These are phyloP conservation scores for Phialemoniopsis sp. DNA, from an alignment of 2,329 filamentous ascomycete species.

Conservation along the genomic window DNA sequence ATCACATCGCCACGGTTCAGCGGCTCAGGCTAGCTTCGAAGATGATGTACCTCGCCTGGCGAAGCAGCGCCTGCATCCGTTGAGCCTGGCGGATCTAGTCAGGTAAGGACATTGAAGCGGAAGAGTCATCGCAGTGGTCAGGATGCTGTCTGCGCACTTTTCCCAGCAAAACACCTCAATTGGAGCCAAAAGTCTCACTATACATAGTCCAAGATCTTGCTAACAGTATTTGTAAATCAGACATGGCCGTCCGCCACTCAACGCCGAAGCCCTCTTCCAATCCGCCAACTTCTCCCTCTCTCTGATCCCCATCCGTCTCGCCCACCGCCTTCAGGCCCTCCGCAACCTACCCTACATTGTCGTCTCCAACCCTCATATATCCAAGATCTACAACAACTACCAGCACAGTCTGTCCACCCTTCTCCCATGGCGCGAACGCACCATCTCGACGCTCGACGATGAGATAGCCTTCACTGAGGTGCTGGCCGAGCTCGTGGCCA, in stretches of 20 bases:
- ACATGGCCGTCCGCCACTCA: conserved; percentile 79
- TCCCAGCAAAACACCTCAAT: too few relatives aligned
- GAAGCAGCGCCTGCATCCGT: conserved; percentile 69
- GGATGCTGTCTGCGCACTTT: too few relatives aligned
- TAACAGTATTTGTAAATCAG: conserved; percentile 24
- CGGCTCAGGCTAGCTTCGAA: conserved; percentile 51
- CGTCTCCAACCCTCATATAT: conserved; percentile 94
- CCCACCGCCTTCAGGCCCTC: conserved; percentile 88
- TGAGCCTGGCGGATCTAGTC: conserved; percentile 85
- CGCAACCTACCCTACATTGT: conserved; percentile 96
- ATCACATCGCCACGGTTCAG: conserved; percentile 25
- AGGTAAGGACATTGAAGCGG: conserved; percentile 51
- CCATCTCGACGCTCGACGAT: conserved; percentile 74
- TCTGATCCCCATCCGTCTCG: conserved; percentile 85
- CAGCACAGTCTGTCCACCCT: conserved; percentile 88
- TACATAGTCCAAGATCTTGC: neutral
- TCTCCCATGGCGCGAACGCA: conserved; percentile 70
- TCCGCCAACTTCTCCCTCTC: conserved; percentile 96
- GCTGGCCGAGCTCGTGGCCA: conserved; percentile 91
- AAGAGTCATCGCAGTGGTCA: too few relatives aligned
- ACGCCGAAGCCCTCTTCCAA: conserved; percentile 72
- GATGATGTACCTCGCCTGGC: conserved; percentile 77
- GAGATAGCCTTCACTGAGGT: conserved; percentile 90
- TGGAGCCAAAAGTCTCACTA: neutral
- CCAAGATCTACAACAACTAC: conserved; percentile 94